Conservation (phyloP, 306 rosid genomes). For the Cercis canadensis region DNA sequence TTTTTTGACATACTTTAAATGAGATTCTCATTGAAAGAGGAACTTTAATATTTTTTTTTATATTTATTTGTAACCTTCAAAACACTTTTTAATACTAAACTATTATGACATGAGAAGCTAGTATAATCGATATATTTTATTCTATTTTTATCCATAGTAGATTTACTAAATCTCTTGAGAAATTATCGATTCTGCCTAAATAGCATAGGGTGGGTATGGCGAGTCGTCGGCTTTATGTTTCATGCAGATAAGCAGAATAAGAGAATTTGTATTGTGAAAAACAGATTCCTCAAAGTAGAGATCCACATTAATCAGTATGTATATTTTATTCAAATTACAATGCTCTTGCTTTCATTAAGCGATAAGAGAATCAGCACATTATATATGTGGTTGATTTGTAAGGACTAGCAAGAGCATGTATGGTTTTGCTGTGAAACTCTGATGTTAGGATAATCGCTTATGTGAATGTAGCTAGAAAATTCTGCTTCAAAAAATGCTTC, state of each 20-base stretch:
- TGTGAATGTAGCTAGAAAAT: too few relatives aligned
- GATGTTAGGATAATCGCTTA: too few relatives aligned
- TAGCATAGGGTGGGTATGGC: constrained; percentile 3
- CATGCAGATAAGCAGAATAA: not conserved
- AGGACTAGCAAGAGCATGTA: too few relatives aligned
- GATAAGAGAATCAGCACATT: too few relatives aligned
- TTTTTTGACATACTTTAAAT: too few relatives aligned
- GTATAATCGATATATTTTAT: not conserved
- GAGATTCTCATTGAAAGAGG: too few relatives aligned
- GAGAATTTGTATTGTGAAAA: not conserved
- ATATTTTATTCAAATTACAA: constrained; percentile 6
- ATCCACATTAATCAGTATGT: not conserved
- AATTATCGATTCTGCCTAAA: not conserved
- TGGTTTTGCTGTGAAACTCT: too few relatives aligned
- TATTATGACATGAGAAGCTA: not conserved
- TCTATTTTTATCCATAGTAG: not conserved
- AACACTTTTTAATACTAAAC: not conserved
- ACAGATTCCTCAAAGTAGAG: constrained; percentile 11
- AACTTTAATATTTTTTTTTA: too few relatives aligned
- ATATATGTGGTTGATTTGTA: too few relatives aligned
- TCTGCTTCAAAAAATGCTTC: too few relatives aligned
- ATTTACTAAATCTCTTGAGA: not conserved
- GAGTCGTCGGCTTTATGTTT: not conserved
- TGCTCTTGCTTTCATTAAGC: constrained; percentile 8
- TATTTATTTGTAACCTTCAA: too few relatives aligned